Percentiles rank a stretch among this genome's conserved stretches.
These are phyloP conservation scores for Solanum chilense DNA, from an alignment of 257 asterid genomes.

Conservation along the genomic window DNA sequence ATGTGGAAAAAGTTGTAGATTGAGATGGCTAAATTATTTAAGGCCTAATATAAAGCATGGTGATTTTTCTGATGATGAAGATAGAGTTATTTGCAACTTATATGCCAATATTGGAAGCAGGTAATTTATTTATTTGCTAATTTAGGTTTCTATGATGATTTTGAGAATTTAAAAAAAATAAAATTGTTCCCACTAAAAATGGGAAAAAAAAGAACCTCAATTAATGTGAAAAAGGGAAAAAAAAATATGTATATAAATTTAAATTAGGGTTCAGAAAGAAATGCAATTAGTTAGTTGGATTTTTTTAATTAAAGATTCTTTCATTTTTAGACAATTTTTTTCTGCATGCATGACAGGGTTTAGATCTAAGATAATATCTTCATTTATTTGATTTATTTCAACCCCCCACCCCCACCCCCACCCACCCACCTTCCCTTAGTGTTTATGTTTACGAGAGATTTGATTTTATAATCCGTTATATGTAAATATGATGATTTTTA, in stretches of 20 bases:
- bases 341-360: constrained; percentile 33
- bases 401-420: too few relatives aligned
- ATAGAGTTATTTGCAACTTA: constrained; percentile 57
- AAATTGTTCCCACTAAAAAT: constrained; percentile 1
- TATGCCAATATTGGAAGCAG: constrained; percentile 91
- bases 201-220: constrained; percentile 1
- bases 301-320: constrained; percentile 1
- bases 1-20: constrained; percentile 87
- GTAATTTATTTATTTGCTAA: constrained; percentile 11
- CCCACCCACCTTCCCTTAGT: too few relatives aligned
- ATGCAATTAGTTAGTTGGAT: background rate
- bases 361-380: background rate
- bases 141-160: background rate
- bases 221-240: background rate
- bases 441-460: background rate
- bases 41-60: constrained; percentile 87
- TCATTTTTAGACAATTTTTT: constrained; percentile 16
- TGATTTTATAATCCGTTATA: background rate
- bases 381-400: background rate
- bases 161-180: background rate
- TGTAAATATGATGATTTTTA: background rate
- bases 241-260: background rate
- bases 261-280: background rate
- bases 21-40: constrained; percentile 87
- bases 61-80: constrained; percentile 84